phyloP scores from a whole-genome alignment of 1,284 basidiomycete genomes.

The Cutaneotrichosporon dermatis region DNA sequence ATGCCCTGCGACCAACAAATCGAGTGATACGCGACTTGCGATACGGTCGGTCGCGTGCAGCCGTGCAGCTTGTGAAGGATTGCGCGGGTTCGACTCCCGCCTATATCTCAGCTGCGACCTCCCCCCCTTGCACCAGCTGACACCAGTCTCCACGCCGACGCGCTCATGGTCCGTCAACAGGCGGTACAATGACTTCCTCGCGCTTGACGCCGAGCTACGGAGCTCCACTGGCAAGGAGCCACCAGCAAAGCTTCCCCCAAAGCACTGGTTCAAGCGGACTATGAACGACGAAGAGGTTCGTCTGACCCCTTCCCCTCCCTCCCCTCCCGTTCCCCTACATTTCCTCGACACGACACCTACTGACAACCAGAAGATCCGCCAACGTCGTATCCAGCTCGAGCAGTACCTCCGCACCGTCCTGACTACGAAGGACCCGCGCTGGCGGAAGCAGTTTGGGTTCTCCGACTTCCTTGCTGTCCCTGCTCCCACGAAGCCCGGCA shows the following conservation, averaged over 20 bases:
- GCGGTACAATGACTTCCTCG: slow-evolving; percentile 88
- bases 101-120: too few relatives aligned
- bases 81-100: too few relatives aligned
- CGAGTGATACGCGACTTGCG: too few relatives aligned
- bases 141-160: slow-evolving; percentile 45
- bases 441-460: slow-evolving; percentile 74
- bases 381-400: slow-evolving; percentile 71
- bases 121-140: background rate
- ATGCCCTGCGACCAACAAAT: too few relatives aligned
- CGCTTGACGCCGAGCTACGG: slow-evolving; percentile 74
- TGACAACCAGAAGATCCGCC: slow-evolving; percentile 57
- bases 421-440: slow-evolving; percentile 69
- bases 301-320: background rate
- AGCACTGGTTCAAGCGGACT: slow-evolving; percentile 58
- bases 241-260: slow-evolving; percentile 72
- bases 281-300: slow-evolving; percentile 47
- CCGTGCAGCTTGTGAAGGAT: too few relatives aligned
- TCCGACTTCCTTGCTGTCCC: slow-evolving; percentile 82
- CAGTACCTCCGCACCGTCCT: slow-evolving; percentile 81
- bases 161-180: slow-evolving; percentile 88
- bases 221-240: slow-evolving; percentile 66
- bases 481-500: slow-evolving; percentile 4
- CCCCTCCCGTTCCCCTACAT: background rate
- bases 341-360: background rate
- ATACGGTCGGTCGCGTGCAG: too few relatives aligned